Percentiles rank a stretch among this genome's conserved stretches.
Conservation (phyloP, 176 grass and related monocot genomes). For the Cenchrus americanus region DNA sequence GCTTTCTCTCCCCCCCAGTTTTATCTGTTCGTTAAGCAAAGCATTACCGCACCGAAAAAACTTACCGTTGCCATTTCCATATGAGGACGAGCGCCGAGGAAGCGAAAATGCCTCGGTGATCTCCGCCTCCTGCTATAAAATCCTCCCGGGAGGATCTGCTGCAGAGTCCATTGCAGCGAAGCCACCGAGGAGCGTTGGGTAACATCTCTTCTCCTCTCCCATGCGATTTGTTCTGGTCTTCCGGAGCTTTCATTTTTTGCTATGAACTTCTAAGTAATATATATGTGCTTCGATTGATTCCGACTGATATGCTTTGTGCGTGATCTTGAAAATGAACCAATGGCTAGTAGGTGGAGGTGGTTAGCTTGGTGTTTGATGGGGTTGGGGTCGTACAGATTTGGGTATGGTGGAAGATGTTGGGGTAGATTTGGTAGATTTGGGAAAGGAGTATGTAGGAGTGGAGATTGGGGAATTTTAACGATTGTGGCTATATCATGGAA, state of each 20-base stretch:
- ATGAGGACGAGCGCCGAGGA: background rate
- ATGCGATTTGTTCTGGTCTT: constrained; percentile 4
- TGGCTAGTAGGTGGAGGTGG: constrained; percentile 3
- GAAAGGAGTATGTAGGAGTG: background rate
- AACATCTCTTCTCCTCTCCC: background rate
- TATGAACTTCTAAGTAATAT: background rate
- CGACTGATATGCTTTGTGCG: background rate
- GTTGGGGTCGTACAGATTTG: constrained; percentile 3
- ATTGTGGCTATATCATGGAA: background rate
- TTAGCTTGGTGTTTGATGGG: constrained; percentile 2
- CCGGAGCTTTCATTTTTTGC: background rate
- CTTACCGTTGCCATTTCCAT: constrained; percentile 8
- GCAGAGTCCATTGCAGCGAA: background rate
- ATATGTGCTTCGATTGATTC: background rate
- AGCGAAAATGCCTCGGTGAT: background rate
- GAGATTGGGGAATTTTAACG: background rate
- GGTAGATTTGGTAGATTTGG: constrained; percentile 14
- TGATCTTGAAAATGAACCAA: background rate
- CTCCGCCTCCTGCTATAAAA: background rate
- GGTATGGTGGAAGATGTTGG: background rate
- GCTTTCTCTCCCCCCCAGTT: background rate
- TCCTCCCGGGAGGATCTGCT: background rate
- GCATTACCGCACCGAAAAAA: background rate
- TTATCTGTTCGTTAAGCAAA: background rate
- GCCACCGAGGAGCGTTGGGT: constrained; percentile 18